phyloP scores from a whole-genome alignment of 2,329 filamentous ascomycete species.

The Alternaria arbusti region DNA sequence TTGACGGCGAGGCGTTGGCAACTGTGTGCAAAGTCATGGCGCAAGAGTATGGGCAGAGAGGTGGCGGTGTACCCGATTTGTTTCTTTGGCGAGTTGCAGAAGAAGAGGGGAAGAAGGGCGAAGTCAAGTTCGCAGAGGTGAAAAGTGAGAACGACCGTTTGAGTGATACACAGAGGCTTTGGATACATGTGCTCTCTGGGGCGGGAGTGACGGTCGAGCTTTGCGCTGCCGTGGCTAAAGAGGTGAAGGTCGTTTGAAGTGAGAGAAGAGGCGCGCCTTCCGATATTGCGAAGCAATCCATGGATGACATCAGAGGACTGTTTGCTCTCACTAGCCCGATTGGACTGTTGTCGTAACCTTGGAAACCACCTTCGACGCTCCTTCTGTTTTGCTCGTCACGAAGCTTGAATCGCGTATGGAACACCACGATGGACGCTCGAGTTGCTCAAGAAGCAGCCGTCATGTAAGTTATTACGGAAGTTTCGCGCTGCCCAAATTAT shows the following conservation, averaged over 20 bases:
- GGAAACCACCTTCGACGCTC: background rate
- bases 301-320: background rate
- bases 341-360: background rate
- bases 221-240: slow-evolving; percentile 68
- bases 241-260: slow-evolving; percentile 50
- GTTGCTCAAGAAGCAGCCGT: background rate
- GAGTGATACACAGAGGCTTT: slow-evolving; percentile 93
- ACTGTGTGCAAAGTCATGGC: slow-evolving; percentile 91
- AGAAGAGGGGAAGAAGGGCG: slow-evolving; percentile 49
- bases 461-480: background rate
- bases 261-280: background rate
- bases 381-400: background rate
- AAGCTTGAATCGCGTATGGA: background rate
- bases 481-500: background rate
- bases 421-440: background rate
- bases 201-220: slow-evolving; percentile 87
- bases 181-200: slow-evolving; percentile 90
- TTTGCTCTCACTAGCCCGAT: background rate
- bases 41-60: slow-evolving; percentile 88
- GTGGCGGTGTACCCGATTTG: slow-evolving; percentile 88
- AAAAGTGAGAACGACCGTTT: slow-evolving; percentile 80
- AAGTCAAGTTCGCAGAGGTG: slow-evolving; percentile 73
- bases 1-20: slow-evolving; percentile 79
- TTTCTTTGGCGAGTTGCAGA: slow-evolving; percentile 75
- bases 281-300: background rate